Conservation (phyloP, 495 filamentous ascomycete genomes). For the Cercophora scortea region DNA sequence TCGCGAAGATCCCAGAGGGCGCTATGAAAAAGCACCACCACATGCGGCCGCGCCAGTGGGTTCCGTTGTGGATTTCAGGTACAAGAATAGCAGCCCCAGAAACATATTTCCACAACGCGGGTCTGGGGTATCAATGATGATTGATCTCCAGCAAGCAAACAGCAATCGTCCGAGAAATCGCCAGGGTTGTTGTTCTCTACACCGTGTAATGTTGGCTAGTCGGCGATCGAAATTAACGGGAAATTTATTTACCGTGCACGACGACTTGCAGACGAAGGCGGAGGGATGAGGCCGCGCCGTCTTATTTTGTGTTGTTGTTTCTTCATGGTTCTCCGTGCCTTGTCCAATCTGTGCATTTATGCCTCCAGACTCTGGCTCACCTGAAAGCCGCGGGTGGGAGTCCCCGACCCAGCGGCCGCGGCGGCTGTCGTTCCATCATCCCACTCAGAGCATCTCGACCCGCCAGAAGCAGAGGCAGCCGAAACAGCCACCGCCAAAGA, state of each 20-base stretch:
- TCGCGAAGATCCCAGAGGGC: too few species aligned
- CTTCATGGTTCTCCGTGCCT: not conserved
- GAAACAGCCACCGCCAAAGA: not conserved
- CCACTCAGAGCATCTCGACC: not conserved
- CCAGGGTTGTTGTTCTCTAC: not conserved
- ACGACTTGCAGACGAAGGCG: not conserved
- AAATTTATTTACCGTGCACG: not conserved
- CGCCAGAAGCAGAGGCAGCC: not conserved
- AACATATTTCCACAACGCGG: not conserved
- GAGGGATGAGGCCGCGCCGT: not conserved
- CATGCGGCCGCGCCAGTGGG: too few species aligned
- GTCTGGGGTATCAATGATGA: not conserved
- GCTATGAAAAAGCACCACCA: too few species aligned
- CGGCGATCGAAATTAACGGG: not conserved
- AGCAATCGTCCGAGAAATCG: not conserved
- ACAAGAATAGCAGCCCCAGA: too few species aligned
- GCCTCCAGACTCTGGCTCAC: not conserved
- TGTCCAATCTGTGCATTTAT: not conserved
- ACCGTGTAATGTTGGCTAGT: not conserved
- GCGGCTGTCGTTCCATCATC: not conserved
- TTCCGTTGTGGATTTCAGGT: too few species aligned
- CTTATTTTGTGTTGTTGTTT: too few species aligned
- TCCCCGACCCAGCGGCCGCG: not conserved
- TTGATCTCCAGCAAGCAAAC: not conserved
- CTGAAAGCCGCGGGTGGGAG: not conserved